Conservation (phyloP, 2,329 filamentous ascomycete genomes). For the Monosporascus sp. region DNA sequence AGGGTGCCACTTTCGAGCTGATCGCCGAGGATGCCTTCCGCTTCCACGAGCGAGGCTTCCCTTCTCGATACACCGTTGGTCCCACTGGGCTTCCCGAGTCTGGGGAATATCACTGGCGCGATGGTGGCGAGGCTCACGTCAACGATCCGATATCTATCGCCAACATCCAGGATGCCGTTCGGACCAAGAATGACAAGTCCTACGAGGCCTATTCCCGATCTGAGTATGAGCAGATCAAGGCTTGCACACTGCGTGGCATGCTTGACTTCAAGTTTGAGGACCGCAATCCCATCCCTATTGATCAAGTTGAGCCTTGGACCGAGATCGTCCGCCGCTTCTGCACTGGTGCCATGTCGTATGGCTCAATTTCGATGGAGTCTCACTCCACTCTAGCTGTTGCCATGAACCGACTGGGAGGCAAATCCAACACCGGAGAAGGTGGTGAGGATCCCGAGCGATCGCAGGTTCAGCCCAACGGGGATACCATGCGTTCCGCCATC, state of each 20-base stretch:
- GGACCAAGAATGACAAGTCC: conserved; percentile 96
- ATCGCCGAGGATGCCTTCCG: conserved; percentile 93
- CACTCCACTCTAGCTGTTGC: conserved; percentile 93
- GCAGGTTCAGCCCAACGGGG: conserved; percentile 79
- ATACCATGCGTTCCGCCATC: conserved; percentile 95
- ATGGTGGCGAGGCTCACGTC: conserved; percentile 90
- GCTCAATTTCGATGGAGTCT: conserved; percentile 97
- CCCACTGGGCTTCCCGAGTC: conserved; percentile 83
- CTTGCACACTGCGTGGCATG: conserved; percentile 88
- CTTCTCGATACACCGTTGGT: conserved; percentile 69
- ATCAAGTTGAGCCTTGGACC: conserved; percentile 97
- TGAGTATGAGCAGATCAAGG: conserved; percentile 94
- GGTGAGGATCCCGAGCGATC: conserved; percentile 93
- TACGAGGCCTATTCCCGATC: conserved; percentile 93
- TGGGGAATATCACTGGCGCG: conserved; percentile 97
- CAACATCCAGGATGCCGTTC: conserved; percentile 93
- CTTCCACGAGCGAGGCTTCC: conserved; percentile 90
- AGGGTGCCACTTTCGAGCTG: conserved; percentile 86
- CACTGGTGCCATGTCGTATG: conserved; percentile 97
- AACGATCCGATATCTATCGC: conserved; percentile 94
- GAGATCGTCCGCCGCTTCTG: conserved; percentile 96
- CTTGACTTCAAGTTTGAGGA: conserved; percentile 96
- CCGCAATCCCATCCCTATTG: conserved; percentile 77
- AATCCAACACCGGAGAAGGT: conserved; percentile 97
- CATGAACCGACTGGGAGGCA: conserved; percentile 94